phyloP scores from a whole-genome alignment of 257 asterid genomes.

The Solanum piurae region DNA sequence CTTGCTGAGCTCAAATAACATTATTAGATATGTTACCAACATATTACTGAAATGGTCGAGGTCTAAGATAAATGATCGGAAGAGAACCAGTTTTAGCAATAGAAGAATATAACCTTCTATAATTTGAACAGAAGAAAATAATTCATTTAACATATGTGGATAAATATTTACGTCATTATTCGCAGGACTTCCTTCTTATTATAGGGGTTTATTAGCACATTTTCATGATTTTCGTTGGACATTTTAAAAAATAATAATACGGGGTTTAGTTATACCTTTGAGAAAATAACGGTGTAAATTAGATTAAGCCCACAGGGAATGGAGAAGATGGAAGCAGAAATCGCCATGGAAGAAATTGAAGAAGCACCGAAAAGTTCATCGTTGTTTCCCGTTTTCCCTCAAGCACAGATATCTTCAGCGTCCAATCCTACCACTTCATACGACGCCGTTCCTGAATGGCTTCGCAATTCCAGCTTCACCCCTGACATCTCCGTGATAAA shows the following conservation, averaged over 20 bases:
- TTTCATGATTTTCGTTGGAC: neutral
- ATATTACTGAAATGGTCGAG: neutral
- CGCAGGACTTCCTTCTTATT: neutral
- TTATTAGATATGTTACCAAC: neutral
- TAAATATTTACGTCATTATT: neutral
- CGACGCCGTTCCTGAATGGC: constrained; percentile 41
- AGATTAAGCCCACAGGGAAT: neutral
- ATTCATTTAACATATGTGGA: neutral
- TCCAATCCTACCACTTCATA: neutral
- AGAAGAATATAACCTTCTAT: neutral
- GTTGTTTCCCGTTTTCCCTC: constrained; percentile 41
- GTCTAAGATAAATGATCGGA: neutral
- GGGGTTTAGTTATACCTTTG: neutral
- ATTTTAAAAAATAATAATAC: neutral
- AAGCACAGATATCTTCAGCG: constrained; percentile 12
- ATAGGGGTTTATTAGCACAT: neutral
- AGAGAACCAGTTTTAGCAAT: neutral
- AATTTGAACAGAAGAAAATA: neutral
- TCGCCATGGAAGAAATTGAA: neutral
- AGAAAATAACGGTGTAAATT: neutral
- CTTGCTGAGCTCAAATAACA: neutral
- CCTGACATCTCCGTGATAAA: constrained; percentile 58
- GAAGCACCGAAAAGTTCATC: constrained; percentile 28
- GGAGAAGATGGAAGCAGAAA: neutral
- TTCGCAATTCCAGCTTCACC: constrained; percentile 69